Base-by-base conservation (phyloP, 768 basidiomycete genomes). In the Agaricus sinodeliciosus region DNA sequence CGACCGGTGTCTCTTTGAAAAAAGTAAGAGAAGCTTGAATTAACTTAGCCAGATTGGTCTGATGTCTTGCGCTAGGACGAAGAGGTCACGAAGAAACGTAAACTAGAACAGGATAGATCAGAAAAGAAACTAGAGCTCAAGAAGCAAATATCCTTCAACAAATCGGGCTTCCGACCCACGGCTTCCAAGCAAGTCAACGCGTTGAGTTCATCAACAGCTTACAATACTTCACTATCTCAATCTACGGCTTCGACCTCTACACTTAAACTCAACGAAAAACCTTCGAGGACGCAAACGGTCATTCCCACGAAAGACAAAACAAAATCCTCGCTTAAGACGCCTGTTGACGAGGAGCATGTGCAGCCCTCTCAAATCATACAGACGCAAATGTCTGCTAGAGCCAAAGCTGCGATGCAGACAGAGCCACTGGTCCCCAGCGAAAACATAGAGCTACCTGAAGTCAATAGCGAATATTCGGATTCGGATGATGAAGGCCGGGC, bases 391-490 rank as follows among this genome's bases (percentile, higher is more conserved):
- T 79, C 81, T n/a, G 82, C 81, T 39, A 79, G 83, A 25, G 79
- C 80, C 19, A 82, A 83, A 62, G 84, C 84, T 22, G 76, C 80
- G 12, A 74, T 78, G 49, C 68, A 71, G 35, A 64, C 69, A 1
- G 67, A 70, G 36, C 77, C 81, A 9, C 64, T 70, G 2, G 65
- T 85, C 51, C 69, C 83, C 15, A 88, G 84, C 63, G 88, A 93
- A 72, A 83, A 77, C 63, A 90, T 94, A 60, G 93, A 94, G 61
- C 74, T 99, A 15, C 94, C 95, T 0, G 95, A 98, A 43, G 93
- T 96, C 63, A 87, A 93, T 61, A 93, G 90, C 69, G 95, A 97
- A 62, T 98, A 97, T 68, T 96, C 94, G 4, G 90, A 94, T 67
- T 96, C 94, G 4, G 95, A 93, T 42, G 92, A 94, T 59, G 93